Evolutionary conservation across 129 eudicot genomes (phyloP).

Genomic region (Silybum marianum): DNA sequence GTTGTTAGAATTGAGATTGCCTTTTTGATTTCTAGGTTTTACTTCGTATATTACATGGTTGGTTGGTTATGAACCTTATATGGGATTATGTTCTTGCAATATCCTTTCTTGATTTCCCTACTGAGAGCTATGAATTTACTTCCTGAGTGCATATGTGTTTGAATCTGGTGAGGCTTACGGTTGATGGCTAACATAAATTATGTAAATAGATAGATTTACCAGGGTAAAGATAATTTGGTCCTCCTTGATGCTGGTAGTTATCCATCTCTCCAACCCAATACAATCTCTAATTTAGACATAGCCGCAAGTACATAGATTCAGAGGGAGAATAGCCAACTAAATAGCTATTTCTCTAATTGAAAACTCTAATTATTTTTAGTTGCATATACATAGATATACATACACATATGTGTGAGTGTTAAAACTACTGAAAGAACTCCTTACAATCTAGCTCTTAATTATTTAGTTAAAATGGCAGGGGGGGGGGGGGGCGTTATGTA

Average conservation of each 20-base stretch:
- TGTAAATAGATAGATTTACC: too few relatives aligned
- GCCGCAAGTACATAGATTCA: constrained; percentile 1
- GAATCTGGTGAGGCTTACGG: background rate
- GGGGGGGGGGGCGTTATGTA: too few relatives aligned
- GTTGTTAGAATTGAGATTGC: background rate
- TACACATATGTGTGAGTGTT: too few relatives aligned
- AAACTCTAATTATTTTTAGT: too few relatives aligned
- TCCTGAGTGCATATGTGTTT: background rate
- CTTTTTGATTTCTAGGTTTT: background rate
- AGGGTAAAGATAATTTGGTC: background rate
- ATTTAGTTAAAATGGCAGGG: too few relatives aligned
- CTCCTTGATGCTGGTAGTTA: constrained; percentile 5
- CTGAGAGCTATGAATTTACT: background rate
- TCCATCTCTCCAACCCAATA: constrained; percentile 21
- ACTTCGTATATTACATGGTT: background rate
- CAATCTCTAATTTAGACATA: constrained; percentile 30
- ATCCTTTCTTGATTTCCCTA: background rate
- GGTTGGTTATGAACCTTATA: background rate
- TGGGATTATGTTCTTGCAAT: background rate
- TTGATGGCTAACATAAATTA: background rate
- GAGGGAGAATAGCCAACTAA: background rate
- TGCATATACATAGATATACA: too few relatives aligned
- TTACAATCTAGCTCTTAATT: too few relatives aligned
- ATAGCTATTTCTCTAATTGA: too few relatives aligned
- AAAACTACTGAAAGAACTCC: too few relatives aligned